Evolutionary conservation across 345 rosid genomes (phyloP).

Genomic region (Alliaria petiolata): DNA sequence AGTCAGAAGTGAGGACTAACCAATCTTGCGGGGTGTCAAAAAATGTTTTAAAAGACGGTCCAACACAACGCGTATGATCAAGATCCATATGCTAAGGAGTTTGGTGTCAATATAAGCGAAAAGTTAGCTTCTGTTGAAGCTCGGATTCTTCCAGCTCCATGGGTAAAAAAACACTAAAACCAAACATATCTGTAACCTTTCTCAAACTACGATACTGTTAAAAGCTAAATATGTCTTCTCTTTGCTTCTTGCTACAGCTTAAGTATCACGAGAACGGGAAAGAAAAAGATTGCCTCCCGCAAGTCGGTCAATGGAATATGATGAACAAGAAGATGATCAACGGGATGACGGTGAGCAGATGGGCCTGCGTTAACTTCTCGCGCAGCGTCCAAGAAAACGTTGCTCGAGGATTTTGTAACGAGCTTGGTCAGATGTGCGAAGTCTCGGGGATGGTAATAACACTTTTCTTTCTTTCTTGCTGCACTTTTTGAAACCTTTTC

Average conservation of each 20-base stretch:
- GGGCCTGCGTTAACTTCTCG: conserved; percentile 98
- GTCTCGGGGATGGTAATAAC: conserved; percentile 99
- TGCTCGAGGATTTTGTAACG: conserved; percentile 89
- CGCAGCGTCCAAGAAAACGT: conserved; percentile 90
- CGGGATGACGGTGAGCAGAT: conserved; percentile 90
- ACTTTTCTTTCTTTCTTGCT: background rate
- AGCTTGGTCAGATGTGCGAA: conserved; percentile 96
- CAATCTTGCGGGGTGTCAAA: too few species aligned
- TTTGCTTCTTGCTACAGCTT: conserved; percentile 51
- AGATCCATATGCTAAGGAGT: conserved; percentile 96
- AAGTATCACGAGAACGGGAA: conserved; percentile 97
- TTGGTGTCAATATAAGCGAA: conserved; percentile 89
- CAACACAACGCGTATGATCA: conserved; percentile 85
- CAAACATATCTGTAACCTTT: background rate
- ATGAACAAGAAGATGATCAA: conserved; percentile 99
- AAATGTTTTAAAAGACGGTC: conserved; percentile 59
- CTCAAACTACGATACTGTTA: background rate
- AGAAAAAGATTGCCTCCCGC: conserved; percentile 96
- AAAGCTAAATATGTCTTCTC: background rate
- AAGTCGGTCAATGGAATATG: conserved; percentile 99
- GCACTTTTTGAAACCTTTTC: background rate
- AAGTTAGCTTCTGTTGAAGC: conserved; percentile 95
- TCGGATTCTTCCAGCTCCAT: conserved; percentile 98
- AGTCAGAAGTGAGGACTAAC: background rate
- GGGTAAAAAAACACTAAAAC: conserved; percentile 63